Conservation (phyloP, 495 filamentous ascomycete genomes). For the Penicillium robsamsonii region DNA sequence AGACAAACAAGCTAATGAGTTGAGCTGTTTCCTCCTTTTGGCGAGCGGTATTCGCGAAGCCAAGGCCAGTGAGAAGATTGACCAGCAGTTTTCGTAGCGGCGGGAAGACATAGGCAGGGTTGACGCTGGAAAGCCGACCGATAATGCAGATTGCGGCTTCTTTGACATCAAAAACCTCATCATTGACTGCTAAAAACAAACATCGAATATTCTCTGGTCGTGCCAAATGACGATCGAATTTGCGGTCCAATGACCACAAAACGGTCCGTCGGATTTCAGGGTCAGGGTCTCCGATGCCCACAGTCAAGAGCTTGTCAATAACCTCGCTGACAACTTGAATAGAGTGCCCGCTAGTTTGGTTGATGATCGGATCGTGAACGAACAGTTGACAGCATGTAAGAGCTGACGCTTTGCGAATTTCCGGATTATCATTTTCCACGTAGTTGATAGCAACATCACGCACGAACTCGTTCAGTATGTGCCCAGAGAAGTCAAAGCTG, state of each 20-base stretch:
- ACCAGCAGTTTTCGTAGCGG: conserved; percentile 90
- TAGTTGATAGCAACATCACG: conserved; percentile 97
- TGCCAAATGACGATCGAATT: conserved; percentile 92
- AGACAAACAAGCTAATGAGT: conserved; percentile 86
- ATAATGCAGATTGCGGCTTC: conserved; percentile 96
- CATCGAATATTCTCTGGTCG: conserved; percentile 95
- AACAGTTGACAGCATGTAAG: conserved; percentile 98
- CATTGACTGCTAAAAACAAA: conserved; percentile 93
- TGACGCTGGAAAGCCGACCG: conserved; percentile 83
- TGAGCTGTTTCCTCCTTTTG: conserved; percentile 95
- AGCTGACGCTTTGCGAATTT: conserved; percentile 90
- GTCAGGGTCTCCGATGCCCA: conserved; percentile 89
- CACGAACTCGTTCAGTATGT: conserved; percentile 96
- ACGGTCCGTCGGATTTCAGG: conserved; percentile 86
- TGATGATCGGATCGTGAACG: conserved; percentile 92
- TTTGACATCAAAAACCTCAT: conserved; percentile 85
- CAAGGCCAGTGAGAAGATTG: conserved; percentile 91
- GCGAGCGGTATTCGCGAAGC: conserved; percentile 88
- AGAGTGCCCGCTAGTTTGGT: conserved; percentile 94
- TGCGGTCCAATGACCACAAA: conserved; percentile 79
- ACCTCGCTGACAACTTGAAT: conserved; percentile 96
- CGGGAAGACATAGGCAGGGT: conserved; percentile 96
- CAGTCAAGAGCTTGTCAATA: conserved; percentile 91
- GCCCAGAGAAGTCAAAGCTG: conserved; percentile 93
- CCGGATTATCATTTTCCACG: conserved; percentile 90